Conservation (phyloP, 1,284 basidiomycete species). For the Acaromyces ingoldii region DNA sequence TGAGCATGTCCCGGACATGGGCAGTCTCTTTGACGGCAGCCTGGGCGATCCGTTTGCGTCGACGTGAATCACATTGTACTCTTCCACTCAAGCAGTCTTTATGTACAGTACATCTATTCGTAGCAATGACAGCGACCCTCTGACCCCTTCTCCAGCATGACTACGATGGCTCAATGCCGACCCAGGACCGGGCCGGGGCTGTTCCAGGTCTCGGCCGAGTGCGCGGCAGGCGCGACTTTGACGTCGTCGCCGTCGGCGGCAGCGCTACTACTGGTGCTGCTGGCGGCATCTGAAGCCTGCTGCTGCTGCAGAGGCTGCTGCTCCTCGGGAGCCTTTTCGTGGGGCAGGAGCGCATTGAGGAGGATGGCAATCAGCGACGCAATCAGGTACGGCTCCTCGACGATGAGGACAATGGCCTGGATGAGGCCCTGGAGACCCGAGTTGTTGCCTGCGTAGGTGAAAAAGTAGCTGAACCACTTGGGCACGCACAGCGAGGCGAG, state of each 20-base stretch:
- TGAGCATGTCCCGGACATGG: slow-evolving; percentile 33
- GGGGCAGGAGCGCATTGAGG: slow-evolving; percentile 17
- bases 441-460: slow-evolving; percentile 17
- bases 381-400: slow-evolving; percentile 25
- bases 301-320: not conserved
- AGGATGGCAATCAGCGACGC: slow-evolving; percentile 15
- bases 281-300: not conserved
- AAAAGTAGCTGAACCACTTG: slow-evolving; percentile 23
- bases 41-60: slow-evolving; percentile 16
- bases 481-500: slow-evolving; percentile 16
- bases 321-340: not conserved
- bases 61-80: not conserved
- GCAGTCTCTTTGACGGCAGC: slow-evolving; percentile 31
- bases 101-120: not conserved
- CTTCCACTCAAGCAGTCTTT: no score
- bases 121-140: not conserved
- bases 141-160: not conserved
- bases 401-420: slow-evolving; percentile 20
- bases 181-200: not conserved
- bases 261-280: not conserved
- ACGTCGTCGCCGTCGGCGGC: no score
- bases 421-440: slow-evolving; percentile 15
- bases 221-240: no score
- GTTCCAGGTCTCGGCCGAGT: not conserved
- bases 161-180: no score